phyloP scores from a whole-genome alignment of 352 stramenopile genomes.

The Phytophthora aleatoria region DNA sequence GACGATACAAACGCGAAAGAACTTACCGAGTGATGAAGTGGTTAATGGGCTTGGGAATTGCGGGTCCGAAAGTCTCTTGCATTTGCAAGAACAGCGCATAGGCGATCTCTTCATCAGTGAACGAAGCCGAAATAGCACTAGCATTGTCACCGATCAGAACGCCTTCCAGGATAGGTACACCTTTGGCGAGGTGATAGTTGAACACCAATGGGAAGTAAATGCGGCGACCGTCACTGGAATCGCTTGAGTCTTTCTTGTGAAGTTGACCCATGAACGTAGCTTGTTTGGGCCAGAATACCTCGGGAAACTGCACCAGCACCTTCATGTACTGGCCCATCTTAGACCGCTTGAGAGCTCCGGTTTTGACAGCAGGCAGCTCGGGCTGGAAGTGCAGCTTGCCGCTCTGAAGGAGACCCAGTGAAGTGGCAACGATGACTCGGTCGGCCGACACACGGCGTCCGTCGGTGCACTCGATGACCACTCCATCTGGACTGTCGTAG shows the following conservation, averaged over 20 bases:
- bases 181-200: conserved; percentile 63
- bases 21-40: conserved; percentile 64
- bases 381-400: conserved; percentile 57
- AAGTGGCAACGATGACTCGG: conserved; percentile 58
- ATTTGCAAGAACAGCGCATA: conserved; percentile 54
- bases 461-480: conserved; percentile 45
- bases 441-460: conserved; percentile 37
- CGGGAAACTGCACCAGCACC: conserved; percentile 70
- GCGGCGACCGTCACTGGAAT: conserved; percentile 14
- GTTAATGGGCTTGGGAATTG: conserved; percentile 41
- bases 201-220: conserved; percentile 67
- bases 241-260: conserved; percentile 9
- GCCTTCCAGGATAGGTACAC: conserved; percentile 55
- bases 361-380: conserved; percentile 50
- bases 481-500: conserved; percentile 30
- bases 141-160: conserved; percentile 62
- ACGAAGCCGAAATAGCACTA: conserved; percentile 43
- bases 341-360: conserved; percentile 50
- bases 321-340: conserved; percentile 78
- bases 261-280: conserved; percentile 56
- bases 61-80: conserved; percentile 47
- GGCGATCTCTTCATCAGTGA: conserved; percentile 57
- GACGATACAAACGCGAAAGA: conserved; percentile 49
- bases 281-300: conserved; percentile 66
- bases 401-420: conserved; percentile 58